Evolutionary conservation across 1,284 basidiomycete genomes (phyloP).

Genomic region (Pterulicium gracile): DNA sequence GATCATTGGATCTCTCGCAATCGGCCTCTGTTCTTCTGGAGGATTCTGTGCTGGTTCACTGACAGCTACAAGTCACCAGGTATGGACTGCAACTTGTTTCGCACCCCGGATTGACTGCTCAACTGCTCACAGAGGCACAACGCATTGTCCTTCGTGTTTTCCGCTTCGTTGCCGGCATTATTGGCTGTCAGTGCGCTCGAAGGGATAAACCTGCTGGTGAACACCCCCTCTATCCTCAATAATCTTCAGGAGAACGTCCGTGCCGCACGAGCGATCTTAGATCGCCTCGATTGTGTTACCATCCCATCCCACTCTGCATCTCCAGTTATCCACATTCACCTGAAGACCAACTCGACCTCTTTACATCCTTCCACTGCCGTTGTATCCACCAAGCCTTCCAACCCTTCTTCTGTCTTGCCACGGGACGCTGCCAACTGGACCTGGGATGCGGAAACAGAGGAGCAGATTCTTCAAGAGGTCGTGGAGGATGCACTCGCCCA

Average conservation of each 20-base stretch:
- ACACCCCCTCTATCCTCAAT: slow-evolving; percentile 64
- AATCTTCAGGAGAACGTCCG: slow-evolving; percentile 77
- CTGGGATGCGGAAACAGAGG: slow-evolving; percentile 63
- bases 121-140: slow-evolving; percentile 74
- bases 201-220: slow-evolving; percentile 69
- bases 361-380: slow-evolving; percentile 18
- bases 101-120: neutral
- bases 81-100: slow-evolving; percentile 18
- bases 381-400: slow-evolving; percentile 26
- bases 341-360: slow-evolving; percentile 26
- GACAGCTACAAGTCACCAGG: slow-evolving; percentile 84
- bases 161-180: slow-evolving; percentile 87
- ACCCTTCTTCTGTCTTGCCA: slow-evolving; percentile 30
- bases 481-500: slow-evolving; percentile 74
- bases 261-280: slow-evolving; percentile 67
- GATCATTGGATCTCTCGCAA: slow-evolving; percentile 81
- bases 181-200: slow-evolving; percentile 83
- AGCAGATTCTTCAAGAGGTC: slow-evolving; percentile 74
- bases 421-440: slow-evolving; percentile 26
- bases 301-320: slow-evolving; percentile 82
- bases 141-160: slow-evolving; percentile 92
- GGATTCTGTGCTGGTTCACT: slow-evolving; percentile 93
- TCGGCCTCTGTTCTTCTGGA: slow-evolving; percentile 75
- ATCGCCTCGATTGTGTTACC: slow-evolving; percentile 70
- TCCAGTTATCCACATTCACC: slow-evolving; percentile 81